phyloP scores from a whole-genome alignment of 2,329 filamentous ascomycete species.

The Cladophialophora psammophila region DNA sequence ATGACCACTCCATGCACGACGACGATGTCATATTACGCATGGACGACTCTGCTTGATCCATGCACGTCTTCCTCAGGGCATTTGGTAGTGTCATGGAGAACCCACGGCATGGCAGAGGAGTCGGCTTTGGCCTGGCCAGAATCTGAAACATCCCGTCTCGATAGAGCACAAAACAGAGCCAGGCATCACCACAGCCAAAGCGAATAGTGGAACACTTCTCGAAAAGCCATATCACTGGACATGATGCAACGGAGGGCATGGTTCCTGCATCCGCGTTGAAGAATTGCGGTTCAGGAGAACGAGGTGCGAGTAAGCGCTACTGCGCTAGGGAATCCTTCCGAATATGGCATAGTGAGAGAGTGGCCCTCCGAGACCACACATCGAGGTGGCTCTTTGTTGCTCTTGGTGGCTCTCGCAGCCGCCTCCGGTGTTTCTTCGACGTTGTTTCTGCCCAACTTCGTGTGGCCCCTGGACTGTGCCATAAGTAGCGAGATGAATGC shows the following conservation, averaged over 20 bases:
- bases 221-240: conserved; percentile 4
- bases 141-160: conserved; percentile 14
- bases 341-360: conserved; percentile 8
- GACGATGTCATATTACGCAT: background rate
- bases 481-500: too few species aligned
- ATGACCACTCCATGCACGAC: background rate
- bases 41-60: background rate
- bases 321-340: conserved; percentile 27
- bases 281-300: background rate
- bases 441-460: background rate
- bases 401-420: background rate
- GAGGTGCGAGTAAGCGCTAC: conserved; percentile 21
- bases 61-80: background rate
- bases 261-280: conserved; percentile 13
- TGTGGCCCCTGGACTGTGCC: too few species aligned
- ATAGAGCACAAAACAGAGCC: background rate
- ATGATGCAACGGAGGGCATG: conserved; percentile 7
- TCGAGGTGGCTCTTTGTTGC: background rate
- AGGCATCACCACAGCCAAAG: background rate
- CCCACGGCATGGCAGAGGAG: background rate
- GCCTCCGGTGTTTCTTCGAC: background rate
- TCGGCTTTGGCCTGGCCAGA: background rate
- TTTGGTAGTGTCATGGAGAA: background rate
- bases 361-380: background rate
- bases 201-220: conserved; percentile 10